Base-by-base conservation (phyloP, 2,329 filamentous ascomycete species). In the Trichoderma harzianum region DNA sequence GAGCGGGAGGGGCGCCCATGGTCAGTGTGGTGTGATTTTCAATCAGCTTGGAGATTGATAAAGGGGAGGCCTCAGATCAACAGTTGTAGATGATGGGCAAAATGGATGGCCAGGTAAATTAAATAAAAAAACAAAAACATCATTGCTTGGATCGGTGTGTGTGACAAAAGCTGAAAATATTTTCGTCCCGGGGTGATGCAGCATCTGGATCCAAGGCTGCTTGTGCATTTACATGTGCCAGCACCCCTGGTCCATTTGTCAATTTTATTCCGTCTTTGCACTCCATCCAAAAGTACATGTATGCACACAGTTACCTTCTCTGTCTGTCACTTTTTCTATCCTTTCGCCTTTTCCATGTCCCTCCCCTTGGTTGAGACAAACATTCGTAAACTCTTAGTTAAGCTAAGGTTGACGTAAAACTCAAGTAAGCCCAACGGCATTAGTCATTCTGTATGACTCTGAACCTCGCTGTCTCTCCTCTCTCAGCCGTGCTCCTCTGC, bases 401-500 rank as follows among this genome's bases (percentile, higher is more conserved):
- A 36, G 47, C 1, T 12, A 3, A n/a, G 14, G 14, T 30, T 60
- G 34, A 51, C 34, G 66, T 61, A 24, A 60, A 69, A 5, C 36
- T 60, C 66, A 34, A 51, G 66, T 69, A 39, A 69, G 55, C 66
- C 55, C 32, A 47, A 32, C 43, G 11, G 18, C 18, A 68, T 60
- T 60, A 68, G 26, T 34, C 26, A 51, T 43, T 7, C 18, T n/a
- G 36, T 47, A 55, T 47, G 55, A 61, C 55, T 61, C 66, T 14
- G 28, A 51, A 28, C 34, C 73, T 82, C 7, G 7, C 57, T 21
- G 82, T 84, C 71, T 80, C 76, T 3, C 75, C 71, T 3, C 71
- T 3, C n/a, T 39, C 65, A 60, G 65, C 65, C 51, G 65, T 47
- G 36, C 51, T 34, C 21, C 32, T 58, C 26, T 43, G 51, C 65